Evolutionary conservation across 352 stramenopile genomes (phyloP).

Genomic region (Phytopythium cucurbitacearum): DNA sequence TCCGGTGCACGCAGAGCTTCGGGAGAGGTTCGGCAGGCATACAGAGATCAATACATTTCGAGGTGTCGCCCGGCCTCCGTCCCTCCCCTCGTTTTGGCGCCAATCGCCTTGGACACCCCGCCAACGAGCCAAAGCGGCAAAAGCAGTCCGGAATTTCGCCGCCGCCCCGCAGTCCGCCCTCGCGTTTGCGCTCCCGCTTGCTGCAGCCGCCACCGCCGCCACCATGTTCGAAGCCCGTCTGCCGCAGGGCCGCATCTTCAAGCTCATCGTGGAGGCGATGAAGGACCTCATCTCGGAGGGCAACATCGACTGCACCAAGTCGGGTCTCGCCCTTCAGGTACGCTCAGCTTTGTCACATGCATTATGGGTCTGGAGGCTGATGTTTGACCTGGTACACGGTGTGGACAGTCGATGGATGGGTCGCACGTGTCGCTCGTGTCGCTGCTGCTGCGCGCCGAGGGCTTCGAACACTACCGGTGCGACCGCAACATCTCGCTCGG

Average conservation of each 20-base stretch:
- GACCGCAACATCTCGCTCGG: slow-evolving; percentile 97
- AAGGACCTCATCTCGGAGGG: slow-evolving; percentile 99
- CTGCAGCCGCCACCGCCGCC: not conserved
- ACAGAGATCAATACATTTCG: slow-evolving; percentile 3
- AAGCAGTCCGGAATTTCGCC: slow-evolving; percentile 42
- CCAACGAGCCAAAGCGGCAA: slow-evolving; percentile 12
- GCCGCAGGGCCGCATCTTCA: slow-evolving; percentile 95
- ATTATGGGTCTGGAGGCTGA: too few species aligned
- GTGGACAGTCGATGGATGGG: slow-evolving; percentile 96
- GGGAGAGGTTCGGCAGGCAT: slow-evolving; percentile 2
- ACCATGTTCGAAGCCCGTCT: slow-evolving; percentile 99
- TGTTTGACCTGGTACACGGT: slow-evolving; percentile 1
- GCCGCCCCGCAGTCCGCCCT: slow-evolving; percentile 1
- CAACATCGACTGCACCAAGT: slow-evolving; percentile 96
- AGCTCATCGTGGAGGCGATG: slow-evolving; percentile 99
- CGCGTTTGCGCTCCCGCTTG: not conserved
- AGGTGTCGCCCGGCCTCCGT: slow-evolving; percentile 10
- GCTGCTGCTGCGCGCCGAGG: slow-evolving; percentile 90
- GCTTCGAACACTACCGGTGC: slow-evolving; percentile 98
- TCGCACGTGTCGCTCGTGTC: slow-evolving; percentile 98
- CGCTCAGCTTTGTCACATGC: too few species aligned
- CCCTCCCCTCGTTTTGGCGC: slow-evolving; percentile 23
- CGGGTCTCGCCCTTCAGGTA: slow-evolving; percentile 77
- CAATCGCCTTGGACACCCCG: slow-evolving; percentile 12
- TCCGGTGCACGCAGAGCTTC: too few species aligned